Percentiles rank a stretch among this genome's conserved stretches.
phyloP scores from a whole-genome alignment of 495 filamentous ascomycete genomes.

The Trichocladium uniseriatum region DNA sequence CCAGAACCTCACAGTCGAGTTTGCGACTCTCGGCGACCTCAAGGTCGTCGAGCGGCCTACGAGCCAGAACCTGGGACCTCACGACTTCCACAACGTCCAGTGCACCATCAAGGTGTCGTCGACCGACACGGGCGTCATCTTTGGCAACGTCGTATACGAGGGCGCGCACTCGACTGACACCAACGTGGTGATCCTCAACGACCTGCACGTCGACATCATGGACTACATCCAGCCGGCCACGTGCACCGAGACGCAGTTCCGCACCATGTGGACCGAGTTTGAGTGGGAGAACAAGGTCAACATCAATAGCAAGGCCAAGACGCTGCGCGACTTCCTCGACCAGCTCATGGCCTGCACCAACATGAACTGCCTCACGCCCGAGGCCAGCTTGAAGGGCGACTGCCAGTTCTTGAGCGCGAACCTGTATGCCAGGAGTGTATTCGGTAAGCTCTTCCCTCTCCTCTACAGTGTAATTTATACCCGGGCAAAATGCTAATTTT shows the following conservation, averaged over 20 bases:
- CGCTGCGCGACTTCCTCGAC: conserved; percentile 81
- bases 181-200: conserved; percentile 96
- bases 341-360: conserved; percentile 96
- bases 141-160: conserved; percentile 98
- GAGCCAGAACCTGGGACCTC: conserved; percentile 87
- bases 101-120: conserved; percentile 99
- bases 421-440: conserved; percentile 93
- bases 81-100: conserved; percentile 96
- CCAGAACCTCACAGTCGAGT: conserved; percentile 95
- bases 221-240: conserved; percentile 98
- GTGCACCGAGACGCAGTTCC: conserved; percentile 96
- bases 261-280: conserved; percentile 99
- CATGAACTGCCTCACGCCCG: conserved; percentile 96
- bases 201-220: conserved; percentile 99
- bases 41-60: conserved; percentile 96
- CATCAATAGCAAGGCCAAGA: conserved; percentile 95
- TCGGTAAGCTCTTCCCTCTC: conserved; percentile 57
- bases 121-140: conserved; percentile 98
- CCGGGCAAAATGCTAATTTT: background rate
- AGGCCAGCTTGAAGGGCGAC: conserved; percentile 92
- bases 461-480: background rate
- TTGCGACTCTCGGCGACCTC: conserved; percentile 93
- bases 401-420: conserved; percentile 98
- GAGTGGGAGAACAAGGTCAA: conserved; percentile 99
- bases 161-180: conserved; percentile 90